Base-by-base conservation (phyloP, 73 alveolate genomes). In the Effrenium voratum region DNA sequence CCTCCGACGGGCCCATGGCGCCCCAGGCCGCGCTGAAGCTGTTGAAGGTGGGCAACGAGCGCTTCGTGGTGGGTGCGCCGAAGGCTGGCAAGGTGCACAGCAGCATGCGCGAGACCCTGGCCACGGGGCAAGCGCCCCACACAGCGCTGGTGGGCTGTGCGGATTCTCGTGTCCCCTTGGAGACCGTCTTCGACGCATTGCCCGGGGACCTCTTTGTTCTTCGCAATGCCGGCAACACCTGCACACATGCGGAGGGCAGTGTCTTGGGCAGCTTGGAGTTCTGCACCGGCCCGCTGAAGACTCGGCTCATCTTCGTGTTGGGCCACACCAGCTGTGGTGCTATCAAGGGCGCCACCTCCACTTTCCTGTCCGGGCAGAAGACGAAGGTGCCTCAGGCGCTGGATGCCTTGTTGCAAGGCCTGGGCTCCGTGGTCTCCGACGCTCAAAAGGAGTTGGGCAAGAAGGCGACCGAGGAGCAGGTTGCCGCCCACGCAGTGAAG, bases 311-410 rank as follows among this genome's bases (percentile, higher is more conserved):
- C 26, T 34, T 83, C 75, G 95, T 87, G 40, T 32, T 87, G 68
- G 95, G 95, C 95, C 95, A 87, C 73, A 87, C 95, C 55, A 87
- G 63, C 50, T 87, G 95, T 32, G 95, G 95, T 13, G 95, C 95
- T 4, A 63, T 87, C 95, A 55, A 84, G 36, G 93, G 93, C 13
- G 93, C 93, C 77, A 84, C 93, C 15, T 6, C 50, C 26, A 80
- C 79, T 5, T 79, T 10, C 66, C 28, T 79, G 45, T 43, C 0
- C 32, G 90, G 68, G 8, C 22, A 4, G 46, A 79, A 40, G 44
- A 80, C 46, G 26, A 44, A 44, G 0, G 46, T n/a, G 30, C 12
- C 68, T 40, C 45, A 63, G 8, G 94, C 94, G 19, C 81, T 85
- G 5, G 94, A 85, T 43, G 94, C 82, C 63, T 60, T 85, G 45